These are phyloP conservation scores for Musa acuminata DNA, from an alignment of 176 grass and related monocot genomes.

Conservation along the genomic window DNA sequence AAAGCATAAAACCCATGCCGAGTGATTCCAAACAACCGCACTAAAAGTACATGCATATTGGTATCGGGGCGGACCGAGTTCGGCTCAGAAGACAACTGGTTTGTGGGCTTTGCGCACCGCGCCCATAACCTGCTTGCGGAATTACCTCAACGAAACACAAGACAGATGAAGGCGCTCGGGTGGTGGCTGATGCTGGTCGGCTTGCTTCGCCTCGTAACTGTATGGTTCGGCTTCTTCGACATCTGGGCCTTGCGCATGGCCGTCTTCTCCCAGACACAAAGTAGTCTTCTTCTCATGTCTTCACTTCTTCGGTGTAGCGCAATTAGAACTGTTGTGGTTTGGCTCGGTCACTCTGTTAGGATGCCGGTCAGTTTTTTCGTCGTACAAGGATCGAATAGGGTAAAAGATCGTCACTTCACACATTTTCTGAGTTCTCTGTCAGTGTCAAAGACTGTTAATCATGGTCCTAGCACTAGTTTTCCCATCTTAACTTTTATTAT, in stretches of 20 bases:
- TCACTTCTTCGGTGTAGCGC: not conserved
- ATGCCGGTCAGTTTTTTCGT: too few relatives aligned
- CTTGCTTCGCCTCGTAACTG: slow-evolving; percentile 61
- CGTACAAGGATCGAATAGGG: too few relatives aligned
- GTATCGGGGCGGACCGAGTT: too few relatives aligned
- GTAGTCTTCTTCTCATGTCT: slow-evolving; percentile 12
- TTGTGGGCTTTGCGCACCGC: not conserved
- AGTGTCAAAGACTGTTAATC: too few relatives aligned
- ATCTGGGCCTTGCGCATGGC: slow-evolving; percentile 83
- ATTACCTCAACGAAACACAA: slow-evolving; percentile 14
- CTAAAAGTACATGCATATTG: too few relatives aligned
- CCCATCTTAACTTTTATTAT: not conserved
- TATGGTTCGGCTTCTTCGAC: slow-evolving; percentile 97
- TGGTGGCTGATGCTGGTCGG: slow-evolving; percentile 95
- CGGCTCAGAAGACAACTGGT: too few relatives aligned
- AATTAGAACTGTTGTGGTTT: not conserved
- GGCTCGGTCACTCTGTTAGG: too few relatives aligned
- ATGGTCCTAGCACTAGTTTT: not conserved
- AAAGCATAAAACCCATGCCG: too few relatives aligned
- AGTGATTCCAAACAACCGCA: too few relatives aligned
- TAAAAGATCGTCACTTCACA: too few relatives aligned
- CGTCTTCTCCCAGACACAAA: slow-evolving; percentile 70
- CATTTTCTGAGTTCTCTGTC: too few relatives aligned
- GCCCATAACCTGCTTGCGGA: not conserved
- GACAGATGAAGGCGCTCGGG: slow-evolving; percentile 43